Evolutionary conservation across 2,329 filamentous ascomycete species (phyloP), one percentile per base, ranked within the genome.

Genomic region (Neonectria punicea): DNA sequence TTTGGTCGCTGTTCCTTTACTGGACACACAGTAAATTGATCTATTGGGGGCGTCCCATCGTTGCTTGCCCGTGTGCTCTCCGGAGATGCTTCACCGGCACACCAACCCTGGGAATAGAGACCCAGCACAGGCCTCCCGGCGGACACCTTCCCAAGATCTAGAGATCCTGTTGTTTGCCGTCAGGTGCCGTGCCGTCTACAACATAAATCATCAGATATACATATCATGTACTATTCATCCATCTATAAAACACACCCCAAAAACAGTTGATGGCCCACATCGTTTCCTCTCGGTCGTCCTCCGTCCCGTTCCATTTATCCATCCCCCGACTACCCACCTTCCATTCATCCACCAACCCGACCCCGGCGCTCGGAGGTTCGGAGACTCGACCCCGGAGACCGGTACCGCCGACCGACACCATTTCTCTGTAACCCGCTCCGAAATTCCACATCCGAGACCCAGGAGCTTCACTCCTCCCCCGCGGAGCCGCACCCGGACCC

Each of bases 321-420:
- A 55, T 49, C 18, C 46, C 36, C 36, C 39, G 13, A 49, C 46
- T 16, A 30, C 25, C 46, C 46, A 30, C 46, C 50, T 18, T 62
- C 60, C 61, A 64, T 64, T 36, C 53, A 64, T 55, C 56, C 61
- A 58, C 16, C 39, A 30, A 18, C 43, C 49, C 28, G 49, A 25
- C 39, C 32, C 47, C 53, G 22, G 58, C 11, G 59, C 68, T 72
- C 70, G 70, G 70, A 73, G 68, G 44, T 68, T 73, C 71, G 71
- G 70, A 73, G 70, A 54, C 66, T 68, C 63, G 67, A n/a, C 53
- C 65, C 57, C 58, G 50, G 64, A 63, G 56, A 46, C 34, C 36
- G 25, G 39, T 43, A 47, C 47, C 41, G 43, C 51, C 43, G 56
- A 59, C 46, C 57, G 57, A 61, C 30, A 25, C 5, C 25, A 25